phyloP scores from a whole-genome alignment of 78 protist genomes.

The Dictyostelium capitatum region DNA sequence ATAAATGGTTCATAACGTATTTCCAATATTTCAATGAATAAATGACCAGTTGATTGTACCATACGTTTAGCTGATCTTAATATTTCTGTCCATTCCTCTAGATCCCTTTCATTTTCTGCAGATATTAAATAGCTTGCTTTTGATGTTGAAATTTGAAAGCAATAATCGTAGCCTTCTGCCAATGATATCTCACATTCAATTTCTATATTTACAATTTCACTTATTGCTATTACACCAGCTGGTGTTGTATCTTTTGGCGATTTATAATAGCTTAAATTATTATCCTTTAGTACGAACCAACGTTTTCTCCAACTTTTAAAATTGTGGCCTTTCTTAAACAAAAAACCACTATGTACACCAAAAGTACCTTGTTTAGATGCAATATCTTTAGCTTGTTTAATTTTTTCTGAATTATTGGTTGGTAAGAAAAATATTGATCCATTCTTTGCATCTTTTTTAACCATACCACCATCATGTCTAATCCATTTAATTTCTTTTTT shows the following conservation, averaged over 20 bases:
- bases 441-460: background rate
- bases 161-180: conserved; percentile 37
- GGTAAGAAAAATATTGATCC: conserved; percentile 63
- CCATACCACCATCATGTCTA: conserved; percentile 18
- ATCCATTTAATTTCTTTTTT: conserved; percentile 77
- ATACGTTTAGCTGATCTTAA: conserved; percentile 6
- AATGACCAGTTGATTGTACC: conserved; percentile 33
- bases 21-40: conserved; percentile 48
- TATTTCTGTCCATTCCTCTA: conserved; percentile 61
- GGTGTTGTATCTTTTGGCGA: conserved; percentile 81
- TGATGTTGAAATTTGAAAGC: conserved; percentile 33
- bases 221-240: conserved; percentile 40
- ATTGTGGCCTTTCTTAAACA: conserved; percentile 82
- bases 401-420: conserved; percentile 64
- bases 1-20: conserved; percentile 17
- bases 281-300: conserved; percentile 84
- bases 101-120: conserved; percentile 73
- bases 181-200: conserved; percentile 4
- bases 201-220: conserved; percentile 20
- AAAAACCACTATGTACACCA: conserved; percentile 71
- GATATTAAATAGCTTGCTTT: conserved; percentile 38
- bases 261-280: conserved; percentile 50
- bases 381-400: conserved; percentile 61
- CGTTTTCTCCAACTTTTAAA: conserved; percentile 82
- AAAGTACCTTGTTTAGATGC: conserved; percentile 51